Base-by-base conservation (phyloP, 2,329 filamentous ascomycete species). In the Colletotrichum paranaense region DNA sequence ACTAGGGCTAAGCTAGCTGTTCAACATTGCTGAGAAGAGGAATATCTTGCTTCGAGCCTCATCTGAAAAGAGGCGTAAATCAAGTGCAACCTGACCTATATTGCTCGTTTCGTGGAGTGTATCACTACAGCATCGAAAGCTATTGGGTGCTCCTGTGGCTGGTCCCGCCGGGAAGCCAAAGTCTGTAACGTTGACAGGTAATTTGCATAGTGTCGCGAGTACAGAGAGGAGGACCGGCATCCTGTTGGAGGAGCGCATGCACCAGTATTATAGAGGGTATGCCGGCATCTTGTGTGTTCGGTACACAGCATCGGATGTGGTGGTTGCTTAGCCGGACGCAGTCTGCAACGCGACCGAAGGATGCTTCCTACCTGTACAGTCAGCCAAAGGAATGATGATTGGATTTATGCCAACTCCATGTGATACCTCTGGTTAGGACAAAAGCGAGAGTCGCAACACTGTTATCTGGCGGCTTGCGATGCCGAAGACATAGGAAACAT, bases 101-200 rank as follows among this genome's bases (percentile, higher is more conserved):
- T 38, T 6, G 52, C 38, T 14, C 14, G 2, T 49, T n/a, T 19
- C 58, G 9, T 22, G 14, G 14, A 30, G 30, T 30, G 67, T 70
- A 62, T 52, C 53, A 69, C 53, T 53, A 26, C 12, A n/a, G 53
- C 22, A 35, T 38, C 53, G 38, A 52, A 52, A 35, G 67, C 16
- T 53, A 8, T 32, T 32, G 38, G 26, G 52, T 57, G 67, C n/a
- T 67, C 22, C 16, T 12, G 32, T 67, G 68, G 68, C 63, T 67
- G 14, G 32, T 71, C 68, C 63, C 63, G 63, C 32, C 68, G 28
- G 59, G 64, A 62, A 57, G 60, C n/a, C 24, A 70, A 67, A 58
- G 28, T 35, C 56, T 71, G 63, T 49, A 38, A 66, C 42, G n/a
- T 62, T 62, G 64, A 30, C 57, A 65, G 42, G 46, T n/a, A 57